A percentile compares a stretch with the other conserved stretches of the same genome.
Conservation (phyloP, 2,329 filamentous ascomycete genomes). For the Fusarium nygamai region DNA sequence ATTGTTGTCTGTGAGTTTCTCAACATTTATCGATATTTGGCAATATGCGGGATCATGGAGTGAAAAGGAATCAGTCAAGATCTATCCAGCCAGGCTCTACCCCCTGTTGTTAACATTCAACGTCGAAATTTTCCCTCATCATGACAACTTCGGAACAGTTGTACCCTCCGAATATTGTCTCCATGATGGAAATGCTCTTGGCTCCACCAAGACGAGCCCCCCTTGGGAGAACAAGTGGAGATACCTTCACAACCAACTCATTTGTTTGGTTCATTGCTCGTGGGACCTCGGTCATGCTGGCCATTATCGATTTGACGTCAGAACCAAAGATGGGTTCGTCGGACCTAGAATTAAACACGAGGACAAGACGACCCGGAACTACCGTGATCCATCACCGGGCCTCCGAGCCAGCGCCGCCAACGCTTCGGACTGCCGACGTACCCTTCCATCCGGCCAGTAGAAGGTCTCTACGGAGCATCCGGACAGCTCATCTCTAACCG, state of each 20-base stretch:
- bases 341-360: constrained; percentile 8
- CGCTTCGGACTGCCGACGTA: constrained; percentile 39
- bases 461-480: background rate
- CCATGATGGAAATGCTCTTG: constrained; percentile 11
- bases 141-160: constrained; percentile 30
- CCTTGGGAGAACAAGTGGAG: constrained; percentile 20
- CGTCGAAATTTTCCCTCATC: constrained; percentile 13
- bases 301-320: constrained; percentile 40
- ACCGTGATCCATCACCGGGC: constrained; percentile 36
- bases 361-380: constrained; percentile 26
- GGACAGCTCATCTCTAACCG: background rate
- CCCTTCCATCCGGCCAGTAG: constrained; percentile 38
- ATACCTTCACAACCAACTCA: background rate
- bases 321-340: constrained; percentile 17
- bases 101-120: background rate
- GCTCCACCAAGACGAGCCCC: constrained; percentile 18
- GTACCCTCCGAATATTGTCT: constrained; percentile 7
- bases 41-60: background rate
- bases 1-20: constrained; percentile 11
- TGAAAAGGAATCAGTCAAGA: constrained; percentile 1
- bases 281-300: constrained; percentile 38
- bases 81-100: background rate
- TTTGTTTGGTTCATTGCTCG: constrained; percentile 30
- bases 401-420: constrained; percentile 29
- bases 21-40: background rate